phyloP scores from a whole-genome alignment of 495 filamentous ascomycete genomes.

The Staphylotrichum tortipilum region DNA sequence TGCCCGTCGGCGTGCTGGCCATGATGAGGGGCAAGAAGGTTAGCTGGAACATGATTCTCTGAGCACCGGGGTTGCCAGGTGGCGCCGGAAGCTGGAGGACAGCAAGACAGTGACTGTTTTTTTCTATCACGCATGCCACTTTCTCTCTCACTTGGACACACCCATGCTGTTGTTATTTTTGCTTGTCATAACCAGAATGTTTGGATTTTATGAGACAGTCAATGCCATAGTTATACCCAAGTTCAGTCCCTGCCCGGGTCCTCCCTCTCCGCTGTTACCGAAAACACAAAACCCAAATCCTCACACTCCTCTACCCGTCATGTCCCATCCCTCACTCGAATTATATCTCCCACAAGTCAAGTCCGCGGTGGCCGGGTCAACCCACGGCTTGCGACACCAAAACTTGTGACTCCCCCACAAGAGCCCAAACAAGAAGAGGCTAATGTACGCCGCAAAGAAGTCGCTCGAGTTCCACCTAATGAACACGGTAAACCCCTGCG shows the following conservation, averaged over 20 bases:
- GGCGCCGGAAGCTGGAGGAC: no score
- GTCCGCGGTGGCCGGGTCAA: conserved; percentile 16
- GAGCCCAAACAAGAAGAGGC: conserved; percentile 51
- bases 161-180: background rate
- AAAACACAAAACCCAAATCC: background rate
- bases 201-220: no score
- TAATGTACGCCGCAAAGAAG: conserved; percentile 57
- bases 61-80: background rate
- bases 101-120: background rate
- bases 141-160: background rate
- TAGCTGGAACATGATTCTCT: conserved; percentile 44
- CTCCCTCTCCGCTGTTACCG: no score
- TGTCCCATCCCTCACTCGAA: conserved; percentile 3
- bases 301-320: conserved; percentile 9
- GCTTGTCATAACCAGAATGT: background rate
- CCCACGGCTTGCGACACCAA: conserved; percentile 15
- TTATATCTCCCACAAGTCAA: conserved; percentile 15
- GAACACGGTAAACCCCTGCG: conserved; percentile 63
- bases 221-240: no score
- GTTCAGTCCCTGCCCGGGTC: no score
- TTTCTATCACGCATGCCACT: conserved; percentile 5
- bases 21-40: conserved; percentile 48
- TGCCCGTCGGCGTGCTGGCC: conserved; percentile 46
- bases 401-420: conserved; percentile 54
- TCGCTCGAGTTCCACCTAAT: conserved; percentile 49